A percentile compares a stretch with the other conserved stretches of the same genome.
Conservation (phyloP, 176 grass and related monocot genomes). For the Stipa capillata region DNA sequence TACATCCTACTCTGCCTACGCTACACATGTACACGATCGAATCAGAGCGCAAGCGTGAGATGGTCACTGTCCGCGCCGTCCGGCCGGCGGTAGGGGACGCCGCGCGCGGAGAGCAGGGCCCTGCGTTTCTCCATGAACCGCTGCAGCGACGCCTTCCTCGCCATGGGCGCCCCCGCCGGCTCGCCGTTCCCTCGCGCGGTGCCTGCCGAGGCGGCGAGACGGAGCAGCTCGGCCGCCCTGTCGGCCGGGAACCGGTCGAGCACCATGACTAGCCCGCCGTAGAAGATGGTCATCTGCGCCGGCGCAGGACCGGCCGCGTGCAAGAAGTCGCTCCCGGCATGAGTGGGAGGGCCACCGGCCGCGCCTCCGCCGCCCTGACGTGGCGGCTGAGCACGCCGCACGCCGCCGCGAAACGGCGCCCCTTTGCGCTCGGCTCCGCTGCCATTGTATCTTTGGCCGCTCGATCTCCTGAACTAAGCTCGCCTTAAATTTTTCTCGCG, state of each 20-base stretch:
- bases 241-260: neutral
- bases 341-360: neutral
- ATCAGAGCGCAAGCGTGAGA: constrained; percentile 8
- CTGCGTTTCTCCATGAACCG: constrained; percentile 64
- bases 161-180: constrained; percentile 28
- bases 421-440: neutral
- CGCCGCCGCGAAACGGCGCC: constrained; percentile 23
- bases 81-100: constrained; percentile 3
- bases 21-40: neutral
- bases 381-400: constrained; percentile 44
- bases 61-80: neutral
- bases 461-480: neutral
- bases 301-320: no score
- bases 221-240: constrained; percentile 8
- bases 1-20: neutral
- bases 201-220: neutral
- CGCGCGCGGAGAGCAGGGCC: constrained; percentile 7
- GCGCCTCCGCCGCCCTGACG: constrained; percentile 4
- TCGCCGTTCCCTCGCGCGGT: neutral
- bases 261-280: constrained; percentile 17
- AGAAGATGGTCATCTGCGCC: constrained; percentile 49
- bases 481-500: neutral
- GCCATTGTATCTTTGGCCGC: neutral
- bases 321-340: constrained; percentile 1
- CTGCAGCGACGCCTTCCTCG: constrained; percentile 49